Evolutionary conservation across 306 rosid genomes (phyloP).

Genomic region (Castanea mollissima): DNA sequence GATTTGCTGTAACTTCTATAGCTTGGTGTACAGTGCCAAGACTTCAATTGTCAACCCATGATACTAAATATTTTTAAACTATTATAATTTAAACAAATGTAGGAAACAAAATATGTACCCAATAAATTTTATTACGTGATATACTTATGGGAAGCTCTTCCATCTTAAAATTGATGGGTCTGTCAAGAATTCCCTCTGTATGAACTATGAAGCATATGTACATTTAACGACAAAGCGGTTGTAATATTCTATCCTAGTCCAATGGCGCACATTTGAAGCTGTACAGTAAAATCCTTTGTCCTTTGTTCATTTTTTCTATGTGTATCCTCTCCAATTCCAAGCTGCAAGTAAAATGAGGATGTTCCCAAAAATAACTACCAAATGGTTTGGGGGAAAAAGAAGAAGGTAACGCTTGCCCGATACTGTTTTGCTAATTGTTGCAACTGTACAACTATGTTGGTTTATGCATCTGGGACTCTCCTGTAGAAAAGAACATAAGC

Average conservation of each 20-base stretch:
- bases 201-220: conserved; percentile 27
- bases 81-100: neutral
- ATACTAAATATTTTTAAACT: neutral
- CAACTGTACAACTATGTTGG: conserved; percentile 29
- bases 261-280: conserved; percentile 39
- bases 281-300: conserved; percentile 30
- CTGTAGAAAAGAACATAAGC: conserved; percentile 89
- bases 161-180: conserved; percentile 18
- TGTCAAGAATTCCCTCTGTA: neutral
- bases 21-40: neutral
- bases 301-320: conserved; percentile 23
- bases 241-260: conserved; percentile 19
- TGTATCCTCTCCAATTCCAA: conserved; percentile 18
- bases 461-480: conserved; percentile 45
- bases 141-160: neutral
- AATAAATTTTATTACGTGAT: neutral
- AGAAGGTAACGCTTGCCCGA: neutral
- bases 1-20: neutral
- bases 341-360: neutral
- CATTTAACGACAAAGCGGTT: conserved; percentile 17
- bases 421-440: conserved; percentile 25
- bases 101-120: neutral
- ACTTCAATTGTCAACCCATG: neutral
- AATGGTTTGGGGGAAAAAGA: neutral
- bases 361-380: conserved; percentile 3